Evolutionary conservation across 345 rosid genomes (phyloP).

Genomic region (Noccaea caerulescens): DNA sequence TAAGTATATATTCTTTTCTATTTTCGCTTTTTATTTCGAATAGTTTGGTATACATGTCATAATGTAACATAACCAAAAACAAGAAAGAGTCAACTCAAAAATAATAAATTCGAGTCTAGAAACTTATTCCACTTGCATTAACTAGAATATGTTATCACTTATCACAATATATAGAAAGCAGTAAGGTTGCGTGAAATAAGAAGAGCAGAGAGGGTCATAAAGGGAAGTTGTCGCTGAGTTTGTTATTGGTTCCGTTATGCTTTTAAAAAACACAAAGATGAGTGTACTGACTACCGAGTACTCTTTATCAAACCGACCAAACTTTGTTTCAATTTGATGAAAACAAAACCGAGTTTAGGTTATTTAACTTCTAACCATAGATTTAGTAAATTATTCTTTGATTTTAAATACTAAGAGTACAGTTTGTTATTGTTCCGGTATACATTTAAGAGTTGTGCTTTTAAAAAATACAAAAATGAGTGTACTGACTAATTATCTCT

Average conservation of each 20-base stretch:
- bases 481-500: too few species aligned
- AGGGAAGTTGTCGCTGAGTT: not conserved
- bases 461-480: not conserved
- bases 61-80: not conserved
- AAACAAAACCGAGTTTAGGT: not conserved
- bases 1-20: not conserved
- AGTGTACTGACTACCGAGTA: not conserved
- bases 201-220: not conserved
- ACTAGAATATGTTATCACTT: slow-evolving; percentile 30
- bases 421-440: too few species aligned
- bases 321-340: not conserved
- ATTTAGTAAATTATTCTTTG: too few species aligned
- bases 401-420: too few species aligned
- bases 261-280: not conserved
- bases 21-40: not conserved
- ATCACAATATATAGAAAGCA: not conserved
- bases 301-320: slow-evolving; percentile 13
- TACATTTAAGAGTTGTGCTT: too few species aligned
- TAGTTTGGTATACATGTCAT: not conserved
- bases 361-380: too few species aligned
- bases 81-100: slow-evolving; percentile 21
- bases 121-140: slow-evolving; percentile 34
- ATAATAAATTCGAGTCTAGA: slow-evolving; percentile 2
- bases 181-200: slow-evolving; percentile 4
- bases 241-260: too few species aligned